phyloP scores from a whole-genome alignment of 2,329 filamentous ascomycete species.

The Epichloe aotearoae region DNA sequence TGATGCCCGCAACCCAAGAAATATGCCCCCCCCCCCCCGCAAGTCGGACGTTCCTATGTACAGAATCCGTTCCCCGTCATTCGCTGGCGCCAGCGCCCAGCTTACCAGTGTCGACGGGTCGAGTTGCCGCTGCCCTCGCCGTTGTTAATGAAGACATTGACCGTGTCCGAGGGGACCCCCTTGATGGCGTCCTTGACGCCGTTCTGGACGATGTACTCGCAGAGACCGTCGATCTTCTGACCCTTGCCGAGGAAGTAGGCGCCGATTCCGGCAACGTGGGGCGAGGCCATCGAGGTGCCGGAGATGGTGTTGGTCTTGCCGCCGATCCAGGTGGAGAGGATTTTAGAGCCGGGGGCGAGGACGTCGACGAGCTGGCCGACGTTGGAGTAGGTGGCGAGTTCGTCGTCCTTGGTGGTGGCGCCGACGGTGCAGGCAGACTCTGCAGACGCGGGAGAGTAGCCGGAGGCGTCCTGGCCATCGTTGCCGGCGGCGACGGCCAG shows the following conservation, averaged over 20 bases:
- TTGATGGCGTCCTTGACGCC: constrained; percentile 27
- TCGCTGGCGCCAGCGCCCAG: no score
- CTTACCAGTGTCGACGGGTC: not conserved
- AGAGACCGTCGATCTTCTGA: constrained; percentile 31
- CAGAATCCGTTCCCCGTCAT: not conserved
- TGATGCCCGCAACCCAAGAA: not conserved
- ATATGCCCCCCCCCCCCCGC: not conserved
- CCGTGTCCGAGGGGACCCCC: constrained; percentile 27
- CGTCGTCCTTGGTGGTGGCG: constrained; percentile 25
- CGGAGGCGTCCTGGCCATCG: constrained; percentile 26
- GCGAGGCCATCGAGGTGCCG: constrained; percentile 29
- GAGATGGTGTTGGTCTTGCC: constrained; percentile 25
- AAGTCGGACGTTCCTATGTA: not conserved
- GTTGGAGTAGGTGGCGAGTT: constrained; percentile 34
- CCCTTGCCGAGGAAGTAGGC: constrained; percentile 31
- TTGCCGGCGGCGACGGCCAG: constrained; percentile 45
- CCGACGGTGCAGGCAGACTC: constrained; percentile 35
- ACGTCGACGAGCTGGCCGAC: constrained; percentile 33
- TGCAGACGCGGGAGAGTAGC: constrained; percentile 32
- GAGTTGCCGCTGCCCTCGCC: constrained; percentile 14
- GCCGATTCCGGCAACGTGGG: constrained; percentile 27
- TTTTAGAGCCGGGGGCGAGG: constrained; percentile 32
- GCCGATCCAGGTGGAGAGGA: constrained; percentile 32
- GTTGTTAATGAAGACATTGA: constrained; percentile 44
- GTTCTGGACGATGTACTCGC: constrained; percentile 29